phyloP scores from a whole-genome alignment of 345 rosid genomes.

The Lepidium didymum region DNA sequence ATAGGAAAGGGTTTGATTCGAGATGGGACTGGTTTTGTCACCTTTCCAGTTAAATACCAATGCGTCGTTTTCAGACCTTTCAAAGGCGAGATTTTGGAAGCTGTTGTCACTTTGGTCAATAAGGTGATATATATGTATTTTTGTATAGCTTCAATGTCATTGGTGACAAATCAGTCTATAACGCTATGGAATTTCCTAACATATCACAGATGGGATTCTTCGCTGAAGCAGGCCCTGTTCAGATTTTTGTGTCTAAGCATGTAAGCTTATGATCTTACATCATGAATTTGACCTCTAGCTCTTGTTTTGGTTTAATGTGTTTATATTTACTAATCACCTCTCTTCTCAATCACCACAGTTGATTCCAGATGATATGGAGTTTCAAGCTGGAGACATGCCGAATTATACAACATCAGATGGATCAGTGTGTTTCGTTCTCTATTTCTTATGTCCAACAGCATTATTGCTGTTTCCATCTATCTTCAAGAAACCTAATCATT shows the following conservation, averaged over 20 bases:
- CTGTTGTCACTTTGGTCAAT: slow-evolving; percentile 87
- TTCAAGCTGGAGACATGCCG: slow-evolving; percentile 90
- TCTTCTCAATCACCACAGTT: slow-evolving; percentile 34
- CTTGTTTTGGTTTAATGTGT: not conserved
- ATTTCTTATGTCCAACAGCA: not conserved
- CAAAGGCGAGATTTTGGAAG: slow-evolving; percentile 86
- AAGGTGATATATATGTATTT: slow-evolving; percentile 38
- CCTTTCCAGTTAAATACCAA: slow-evolving; percentile 79
- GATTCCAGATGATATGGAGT: slow-evolving; percentile 97
- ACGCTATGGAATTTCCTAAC: not conserved
- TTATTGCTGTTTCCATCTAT: not conserved
- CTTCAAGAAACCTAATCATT: not conserved
- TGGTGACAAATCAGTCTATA: not conserved
- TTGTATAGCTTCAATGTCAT: not conserved
- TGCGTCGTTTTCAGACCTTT: slow-evolving; percentile 90
- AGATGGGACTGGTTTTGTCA: slow-evolving; percentile 84
- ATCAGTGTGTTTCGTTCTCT: slow-evolving; percentile 41
- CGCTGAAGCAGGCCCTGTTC: slow-evolving; percentile 97
- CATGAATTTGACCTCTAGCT: not conserved
- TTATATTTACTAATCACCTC: not conserved
- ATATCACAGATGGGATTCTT: slow-evolving; percentile 82
- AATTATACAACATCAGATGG: slow-evolving; percentile 89
- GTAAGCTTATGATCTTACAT: slow-evolving; percentile 36
- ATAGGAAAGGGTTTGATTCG: slow-evolving; percentile 87
- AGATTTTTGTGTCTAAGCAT: slow-evolving; percentile 91